Evolutionary conservation across 129 eudicot genomes (phyloP), one percentile per base, ranked within the genome.

Genomic region (Flaveria robusta): DNA sequence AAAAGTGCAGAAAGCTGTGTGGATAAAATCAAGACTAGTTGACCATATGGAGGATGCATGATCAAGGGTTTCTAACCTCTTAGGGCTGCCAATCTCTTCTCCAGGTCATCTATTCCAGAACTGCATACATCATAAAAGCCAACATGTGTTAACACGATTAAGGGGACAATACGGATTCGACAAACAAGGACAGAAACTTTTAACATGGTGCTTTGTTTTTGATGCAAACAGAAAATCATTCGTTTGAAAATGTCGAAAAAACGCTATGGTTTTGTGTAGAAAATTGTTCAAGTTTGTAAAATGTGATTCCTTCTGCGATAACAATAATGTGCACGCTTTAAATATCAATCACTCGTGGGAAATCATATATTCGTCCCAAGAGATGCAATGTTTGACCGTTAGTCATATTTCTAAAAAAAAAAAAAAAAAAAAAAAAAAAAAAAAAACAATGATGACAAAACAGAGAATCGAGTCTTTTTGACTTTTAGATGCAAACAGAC

Each of bases 41-140:
- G 81, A 77, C 66, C 81, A 63, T 45, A 51, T 34, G 50, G 8
- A 2, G 41, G 29, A 9, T 43, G 68, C 65, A 64, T 47, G 85
- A 84, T 90, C 76, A 85, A 72, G 82, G 80, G 66, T 79, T 72
- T 76, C 88, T 71, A 76, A 47, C 79, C 75, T 80, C 83, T 74
- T 54, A 93, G 88, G 65, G 98, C 96, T 24, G 97, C 98, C 89
- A 93, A 68, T 85, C 98, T 87, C 91, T 90, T 87, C 83, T 93
- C 98, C 23, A 93, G 88, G 3, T 93, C 98, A 87, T 87, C 98
- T 22, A 90, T 79, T 24, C 86, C 89, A 11, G 97, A 90, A 82
- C 97, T 93, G 86, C 86, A 78, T 46, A 70, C 47, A 77, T 24
- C 68, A 78, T 46, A 63, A 15, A 50, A 13, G 20, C 77, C 63